Conservation (phyloP, 1,139 yeast species). For the Saccharomyces hybrid region DNA sequence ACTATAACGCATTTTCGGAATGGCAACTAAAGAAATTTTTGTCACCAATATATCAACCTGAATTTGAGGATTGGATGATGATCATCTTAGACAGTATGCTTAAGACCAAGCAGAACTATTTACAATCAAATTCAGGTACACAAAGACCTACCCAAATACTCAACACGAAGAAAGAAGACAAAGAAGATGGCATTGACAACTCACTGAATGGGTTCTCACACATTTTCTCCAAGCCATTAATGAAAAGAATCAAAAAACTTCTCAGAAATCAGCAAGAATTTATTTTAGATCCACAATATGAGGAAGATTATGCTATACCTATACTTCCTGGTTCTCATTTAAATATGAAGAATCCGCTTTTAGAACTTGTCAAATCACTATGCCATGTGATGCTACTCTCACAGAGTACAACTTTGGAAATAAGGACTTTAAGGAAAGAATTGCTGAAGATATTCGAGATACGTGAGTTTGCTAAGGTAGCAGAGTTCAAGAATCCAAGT, state of each 20-base stretch:
- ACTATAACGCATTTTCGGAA: conserved; percentile 50
- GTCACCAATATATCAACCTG: conserved; percentile 68
- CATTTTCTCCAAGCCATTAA: conserved; percentile 53
- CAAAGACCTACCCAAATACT: conserved; percentile 63
- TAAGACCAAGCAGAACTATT: conserved; percentile 40
- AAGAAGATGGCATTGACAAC: conserved; percentile 33
- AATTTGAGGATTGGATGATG: conserved; percentile 82
- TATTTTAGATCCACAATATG: conserved; percentile 57
- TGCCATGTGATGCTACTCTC: conserved; percentile 70
- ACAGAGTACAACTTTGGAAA: conserved; percentile 57
- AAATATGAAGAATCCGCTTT: conserved; percentile 57
- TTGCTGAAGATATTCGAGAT: conserved; percentile 66
- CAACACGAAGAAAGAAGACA: conserved; percentile 39
- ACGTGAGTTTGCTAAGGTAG: conserved; percentile 75
- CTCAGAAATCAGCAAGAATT: conserved; percentile 65
- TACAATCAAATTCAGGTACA: conserved; percentile 39
- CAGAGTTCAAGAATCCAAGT: conserved; percentile 71
- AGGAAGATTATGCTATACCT: conserved; percentile 65
- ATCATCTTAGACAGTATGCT: conserved; percentile 68
- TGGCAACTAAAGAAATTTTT: conserved; percentile 80
- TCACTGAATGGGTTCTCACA: conserved; percentile 38
- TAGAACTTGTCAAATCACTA: conserved; percentile 70
- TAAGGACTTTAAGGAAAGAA: conserved; percentile 66
- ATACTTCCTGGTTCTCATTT: conserved; percentile 62
- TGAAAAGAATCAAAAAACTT: conserved; percentile 59